Evolutionary conservation across 495 filamentous ascomycete species (phyloP), one percentile per base, ranked within the genome.

Genomic region (Talaromyces ruber): DNA sequence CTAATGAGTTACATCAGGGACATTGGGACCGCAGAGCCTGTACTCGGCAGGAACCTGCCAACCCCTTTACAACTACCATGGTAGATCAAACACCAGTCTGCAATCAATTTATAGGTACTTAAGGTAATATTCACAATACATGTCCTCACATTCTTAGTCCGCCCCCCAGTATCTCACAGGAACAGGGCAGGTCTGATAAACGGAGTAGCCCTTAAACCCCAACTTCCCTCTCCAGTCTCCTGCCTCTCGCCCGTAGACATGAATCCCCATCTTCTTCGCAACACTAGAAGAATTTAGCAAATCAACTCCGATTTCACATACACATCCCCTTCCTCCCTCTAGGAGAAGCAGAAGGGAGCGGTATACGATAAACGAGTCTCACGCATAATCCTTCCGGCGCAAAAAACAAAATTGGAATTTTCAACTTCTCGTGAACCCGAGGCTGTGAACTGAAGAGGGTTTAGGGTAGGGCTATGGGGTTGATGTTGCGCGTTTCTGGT

Each of bases 31-130:
- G 86, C 84, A 4, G 86, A 89, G 66, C 63, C 58, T 52, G 83
- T 88, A 16, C 70, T 90, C 4, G 88, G 88, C 18, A 82, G 79
- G 50, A 67, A 80, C 62, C 68, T 89, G 24, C 75, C 82, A 4
- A 87, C 84, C 9, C 88, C 88, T 7, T 71, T 90, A 62, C 79
- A 88, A 66, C 68, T 91, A 59, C 88, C 88, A 24, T 90, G 86
- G 86, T 91, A 79, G 76, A 51, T 55, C 7, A 26, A 21, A 24
- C 6, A 29, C n/a, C n/a, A n/a, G n/a, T n/a, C n/a, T n/a, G n/a
- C n/a, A 6, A 29, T 3, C 8, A 16, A 37, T 37, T 3, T 11
- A 37, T 37, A 37, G 11, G n/a, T n/a, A n/a, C n/a, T n/a, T n/a
- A n/a, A n/a, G 34, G 12, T 37, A 37, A 8, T 50, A 28, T 24